Conservation (phyloP, 306 rosid genomes). For the Styphnolobium japonicum region DNA sequence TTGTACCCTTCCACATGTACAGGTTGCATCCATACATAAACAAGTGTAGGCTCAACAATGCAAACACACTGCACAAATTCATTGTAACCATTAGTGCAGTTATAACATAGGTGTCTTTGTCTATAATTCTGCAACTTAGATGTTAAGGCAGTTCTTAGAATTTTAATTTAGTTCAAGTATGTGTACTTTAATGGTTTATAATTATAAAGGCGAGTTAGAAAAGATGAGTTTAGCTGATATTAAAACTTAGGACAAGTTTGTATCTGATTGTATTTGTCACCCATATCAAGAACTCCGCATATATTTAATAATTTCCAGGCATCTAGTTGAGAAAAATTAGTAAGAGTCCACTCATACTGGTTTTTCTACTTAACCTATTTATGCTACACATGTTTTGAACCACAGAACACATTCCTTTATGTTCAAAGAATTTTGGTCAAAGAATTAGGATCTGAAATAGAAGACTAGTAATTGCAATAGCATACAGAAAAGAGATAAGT, state of each 20-base stretch:
- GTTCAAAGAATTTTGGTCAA: not conserved
- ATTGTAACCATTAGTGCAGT: not conserved
- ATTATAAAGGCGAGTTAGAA: not conserved
- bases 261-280: not conserved
- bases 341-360: not conserved
- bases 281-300: not conserved
- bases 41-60: slow-evolving; percentile 80
- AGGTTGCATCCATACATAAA: slow-evolving; percentile 92
- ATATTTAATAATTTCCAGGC: not conserved
- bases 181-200: not conserved
- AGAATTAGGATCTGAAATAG: not conserved
- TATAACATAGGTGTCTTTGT: not conserved
- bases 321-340: not conserved
- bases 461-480: not conserved
- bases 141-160: not conserved
- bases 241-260: not conserved
- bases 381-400: not conserved
- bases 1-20: slow-evolving; percentile 75
- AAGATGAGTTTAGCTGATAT: not conserved
- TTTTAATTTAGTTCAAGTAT: not conserved
- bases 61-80: slow-evolving; percentile 67
- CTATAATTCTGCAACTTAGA: not conserved
- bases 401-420: not conserved
- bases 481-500: not conserved
- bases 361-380: not conserved